Evolutionary conservation across 2,329 filamentous ascomycete species (phyloP), one percentile per base, ranked within the genome.

Genomic region (Phoma sp.): DNA sequence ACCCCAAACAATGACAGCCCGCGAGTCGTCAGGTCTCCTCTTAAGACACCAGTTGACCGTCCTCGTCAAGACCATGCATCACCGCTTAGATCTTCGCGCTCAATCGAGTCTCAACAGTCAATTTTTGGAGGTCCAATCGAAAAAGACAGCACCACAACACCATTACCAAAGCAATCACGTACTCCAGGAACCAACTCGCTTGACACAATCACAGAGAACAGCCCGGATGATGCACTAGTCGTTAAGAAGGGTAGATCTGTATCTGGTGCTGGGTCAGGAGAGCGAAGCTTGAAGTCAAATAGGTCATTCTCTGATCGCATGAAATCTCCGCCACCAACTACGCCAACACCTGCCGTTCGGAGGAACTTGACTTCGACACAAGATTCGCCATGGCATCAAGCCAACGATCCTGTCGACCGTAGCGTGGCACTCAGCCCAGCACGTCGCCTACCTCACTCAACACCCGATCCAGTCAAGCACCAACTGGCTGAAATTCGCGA

Each of bases 161-260:
- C 73, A 14, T 55, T 60, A 36, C 32, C 60, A 7, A 69, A 66
- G 47, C 64, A 68, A 32, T 40, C 59, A 37, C 64, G 62, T 49
- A 69, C 71, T 22, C 66, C 69, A 13, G 72, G 67, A 45, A 66
- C 57, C 30, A 54, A 58, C 25, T 69, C 71, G 23, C 79, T 86
- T 7, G 77, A 80, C 18, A 76, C 81, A 1, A 85, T 86, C 59
- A 76, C 76, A 29, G 83, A 86, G 66, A 77, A 76, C 51, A 75
- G 71, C 46, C 77, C 79, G 39, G 77, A 78, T 49, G 73, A 77
- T 40, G 74, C 72, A 38, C 64, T 69, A 7, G 61, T 75, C 29
- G 66, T 68, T 56, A 78, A 78, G 65, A 74, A 77, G 62, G 75
- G 75, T 47, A 78, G 77, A 11, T 68, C 74, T 6, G 59, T 73